Evolutionary conservation across 2,329 filamentous ascomycete species (phyloP), one percentile per base, ranked within the genome.

Genomic region (Colletotrichum lini): DNA sequence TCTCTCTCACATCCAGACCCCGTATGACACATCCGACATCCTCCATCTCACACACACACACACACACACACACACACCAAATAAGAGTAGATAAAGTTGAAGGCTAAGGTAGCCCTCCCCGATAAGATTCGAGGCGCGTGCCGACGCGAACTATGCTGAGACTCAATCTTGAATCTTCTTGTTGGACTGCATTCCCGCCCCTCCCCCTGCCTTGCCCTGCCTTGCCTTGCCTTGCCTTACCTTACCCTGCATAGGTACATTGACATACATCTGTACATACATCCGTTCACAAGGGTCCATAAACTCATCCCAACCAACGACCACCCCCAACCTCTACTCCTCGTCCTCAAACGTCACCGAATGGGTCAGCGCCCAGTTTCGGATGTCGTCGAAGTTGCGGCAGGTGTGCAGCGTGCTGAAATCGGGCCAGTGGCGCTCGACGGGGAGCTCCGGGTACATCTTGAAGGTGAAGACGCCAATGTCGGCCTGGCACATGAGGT

Each of bases 401-500:
- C 87, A 89, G 9, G 84, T 85, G 73, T 89, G 87, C 44, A 83
- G 80, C 4, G 86, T 86, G 76, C 84, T 85, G 57, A 88, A 87
- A 76, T 89, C 84, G 3, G 87, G 87, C 87, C 87, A 89, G 70
- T 86, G 85, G 54, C 86, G 83, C 69, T 83, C 81, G 42, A 79
- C 83, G 61, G 80, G 82, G 65, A 82, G 77, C 60, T 85, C 84
- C 0, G 85, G 84, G 64, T 82, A 85, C 72, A 80, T 79, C 70
- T 86, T 83, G 77, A 89, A 88, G 1, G 87, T 86, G 73, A 88
- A 88, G 35, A 90, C 82, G 12, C 86, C 86, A 73, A 88, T 80
- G 68, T 89, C 87, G 54, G 83, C 82, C 74, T 89, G 85, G 75
- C 87, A 89, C 84, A 89, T 87, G 56, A 88, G 79, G 54, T 85